Evolutionary conservation across 169 alveolate genomes (phyloP).

Genomic region (Cryptosporidium tyzzeri): DNA sequence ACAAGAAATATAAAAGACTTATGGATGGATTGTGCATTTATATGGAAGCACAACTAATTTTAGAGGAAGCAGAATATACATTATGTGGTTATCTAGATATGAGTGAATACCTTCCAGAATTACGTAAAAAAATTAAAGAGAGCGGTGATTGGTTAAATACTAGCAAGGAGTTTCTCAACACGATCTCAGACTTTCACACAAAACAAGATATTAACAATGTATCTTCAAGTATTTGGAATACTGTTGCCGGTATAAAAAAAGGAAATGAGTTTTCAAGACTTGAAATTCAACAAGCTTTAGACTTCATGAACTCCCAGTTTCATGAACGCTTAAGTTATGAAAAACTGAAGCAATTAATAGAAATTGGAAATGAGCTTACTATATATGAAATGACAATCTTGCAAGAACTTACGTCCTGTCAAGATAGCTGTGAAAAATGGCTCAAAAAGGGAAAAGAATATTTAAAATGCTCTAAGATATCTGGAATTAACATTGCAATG

Average conservation of each 20-base stretch:
- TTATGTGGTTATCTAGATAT: constrained; percentile 54
- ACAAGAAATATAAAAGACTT: constrained; percentile 31
- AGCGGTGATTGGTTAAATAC: constrained; percentile 37
- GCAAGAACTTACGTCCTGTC: constrained; percentile 43
- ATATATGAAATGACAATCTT: constrained; percentile 52
- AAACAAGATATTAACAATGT: constrained; percentile 57
- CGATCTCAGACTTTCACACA: constrained; percentile 36
- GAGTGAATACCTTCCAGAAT: constrained; percentile 62
- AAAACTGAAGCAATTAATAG: constrained; percentile 53
- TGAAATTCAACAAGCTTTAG: constrained; percentile 35
- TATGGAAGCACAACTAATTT: constrained; percentile 56
- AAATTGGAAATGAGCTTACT: constrained; percentile 64
- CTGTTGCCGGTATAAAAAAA: constrained; percentile 42
- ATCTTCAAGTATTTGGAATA: constrained; percentile 66
- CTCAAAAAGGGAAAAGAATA: constrained; percentile 44
- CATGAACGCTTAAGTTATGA: constrained; percentile 21
- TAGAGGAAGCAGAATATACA: constrained; percentile 74
- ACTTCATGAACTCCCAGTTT: constrained; percentile 20
- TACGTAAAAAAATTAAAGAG: constrained; percentile 26
- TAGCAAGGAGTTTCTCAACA: constrained; percentile 58
- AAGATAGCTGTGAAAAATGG: constrained; percentile 69
- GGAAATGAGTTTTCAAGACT: constrained; percentile 35
- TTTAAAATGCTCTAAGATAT: constrained; percentile 10
- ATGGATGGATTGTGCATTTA: constrained; percentile 70
- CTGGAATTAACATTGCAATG: constrained; percentile 8